Evolutionary conservation across 2,329 filamentous ascomycete genomes (phyloP), one percentile per base, ranked within the genome.

Genomic region (Neobulgaria alba): DNA sequence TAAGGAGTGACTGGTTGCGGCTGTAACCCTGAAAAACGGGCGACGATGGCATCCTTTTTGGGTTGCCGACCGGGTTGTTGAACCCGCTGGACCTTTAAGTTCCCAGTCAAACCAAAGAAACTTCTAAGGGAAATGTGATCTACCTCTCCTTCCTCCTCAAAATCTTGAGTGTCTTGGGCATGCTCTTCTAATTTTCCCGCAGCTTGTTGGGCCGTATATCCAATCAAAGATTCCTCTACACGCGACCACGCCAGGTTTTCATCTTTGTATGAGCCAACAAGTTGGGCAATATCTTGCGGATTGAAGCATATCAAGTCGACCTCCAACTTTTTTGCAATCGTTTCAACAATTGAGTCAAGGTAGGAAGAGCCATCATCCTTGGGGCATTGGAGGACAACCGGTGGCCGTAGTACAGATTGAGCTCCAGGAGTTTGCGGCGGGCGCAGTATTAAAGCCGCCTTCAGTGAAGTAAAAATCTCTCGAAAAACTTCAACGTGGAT

Each of bases 231-330:
- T 9, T 75, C 60, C 15, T 65, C 58, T 1, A 73, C 71, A 5
- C 58, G 54, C 5, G 63, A 69, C 48, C 61, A 62, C 8, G 58
- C 65, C n/a, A 64, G 46, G 45, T 72, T 69, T 53, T 84, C 77
- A 3, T 80, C 82, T 8, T 89, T 62, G 52, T 88, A 86, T 32
- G 76, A 70, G 2, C 80, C 82, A 0, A 81, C 70, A 18, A 92
- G 65, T 36, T 80, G 71, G 3, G 82, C 82, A 39, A 93, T 63
- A 54, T 83, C 80, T 47, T 79, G 73, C 1, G 85, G 77, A 54
- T 80, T 75, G 9, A 93, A 57, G 15, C 75, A 71, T 21, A 92
- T 63, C 3, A 90, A 56, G 49, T 90, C 78, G 3, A 84, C 80
- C 5, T 64, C 65, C 4, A 83, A 64, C 23, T 77, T 69, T 10